Evolutionary conservation across 1,284 basidiomycete species (phyloP).

Genomic region (Hemileia vastatrix): DNA sequence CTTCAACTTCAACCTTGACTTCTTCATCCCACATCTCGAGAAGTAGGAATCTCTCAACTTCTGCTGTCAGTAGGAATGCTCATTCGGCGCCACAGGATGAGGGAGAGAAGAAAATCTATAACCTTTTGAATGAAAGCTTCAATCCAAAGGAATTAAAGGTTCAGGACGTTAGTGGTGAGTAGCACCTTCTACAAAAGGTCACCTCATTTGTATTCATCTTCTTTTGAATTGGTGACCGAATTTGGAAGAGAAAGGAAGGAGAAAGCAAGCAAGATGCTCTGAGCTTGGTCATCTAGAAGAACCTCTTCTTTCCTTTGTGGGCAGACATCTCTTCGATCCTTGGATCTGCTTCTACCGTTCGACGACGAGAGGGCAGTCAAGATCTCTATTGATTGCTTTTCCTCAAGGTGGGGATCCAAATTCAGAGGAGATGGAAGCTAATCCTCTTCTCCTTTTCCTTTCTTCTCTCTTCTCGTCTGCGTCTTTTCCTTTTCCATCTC

Average conservation of each 20-base stretch:
- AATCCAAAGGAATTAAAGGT: slow-evolving; percentile 49
- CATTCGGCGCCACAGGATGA: not conserved
- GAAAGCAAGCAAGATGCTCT: not conserved
- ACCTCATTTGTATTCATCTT: not conserved
- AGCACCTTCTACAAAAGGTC: slow-evolving; percentile 38
- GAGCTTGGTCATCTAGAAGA: not conserved
- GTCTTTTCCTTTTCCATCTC: not conserved
- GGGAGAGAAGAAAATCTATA: slow-evolving; percentile 62
- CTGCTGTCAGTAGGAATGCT: not conserved
- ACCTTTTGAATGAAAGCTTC: slow-evolving; percentile 65
- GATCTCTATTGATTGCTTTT: slow-evolving; percentile 10
- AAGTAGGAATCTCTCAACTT: not conserved
- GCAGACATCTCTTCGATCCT: not conserved
- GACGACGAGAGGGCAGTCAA: not conserved
- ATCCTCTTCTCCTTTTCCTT: not conserved
- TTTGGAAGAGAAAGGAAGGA: not conserved
- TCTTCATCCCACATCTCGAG: not conserved
- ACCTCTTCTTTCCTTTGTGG: not conserved
- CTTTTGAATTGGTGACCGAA: not conserved
- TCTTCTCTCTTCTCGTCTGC: not conserved
- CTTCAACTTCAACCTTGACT: not conserved
- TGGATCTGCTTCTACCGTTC: not conserved
- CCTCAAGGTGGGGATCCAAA: slow-evolving; percentile 6
- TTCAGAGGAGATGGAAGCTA: slow-evolving; percentile 6
- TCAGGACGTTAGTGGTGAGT: too few relatives aligned